Evolutionary conservation across 768 basidiomycete genomes (phyloP).

Genomic region (Trametes coccinea): DNA sequence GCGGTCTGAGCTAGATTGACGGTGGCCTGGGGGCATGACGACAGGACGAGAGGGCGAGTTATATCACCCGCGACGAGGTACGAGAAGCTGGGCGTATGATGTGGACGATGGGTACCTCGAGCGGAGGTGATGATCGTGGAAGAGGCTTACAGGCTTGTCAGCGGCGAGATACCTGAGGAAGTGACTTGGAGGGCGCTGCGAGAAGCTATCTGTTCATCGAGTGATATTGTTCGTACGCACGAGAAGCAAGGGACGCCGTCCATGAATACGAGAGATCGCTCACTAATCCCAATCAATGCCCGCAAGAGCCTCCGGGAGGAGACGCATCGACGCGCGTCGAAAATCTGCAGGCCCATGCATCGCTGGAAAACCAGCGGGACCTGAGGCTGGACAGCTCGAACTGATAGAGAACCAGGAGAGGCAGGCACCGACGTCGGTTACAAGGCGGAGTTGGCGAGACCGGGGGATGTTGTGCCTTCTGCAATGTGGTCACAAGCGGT

Average conservation of each 20-base stretch:
- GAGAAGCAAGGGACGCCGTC: too few species aligned
- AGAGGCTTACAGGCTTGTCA: too few species aligned
- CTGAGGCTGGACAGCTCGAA: neutral
- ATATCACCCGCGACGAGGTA: slow-evolving; percentile 5
- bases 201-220: too few species aligned
- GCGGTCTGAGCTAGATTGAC: neutral
- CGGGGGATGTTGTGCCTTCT: neutral
- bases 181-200: too few species aligned
- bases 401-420: neutral
- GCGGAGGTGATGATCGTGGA: neutral
- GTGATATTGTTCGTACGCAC: too few species aligned
- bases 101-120: neutral
- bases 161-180: too few species aligned
- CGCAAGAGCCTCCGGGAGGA: slow-evolving; percentile 1
- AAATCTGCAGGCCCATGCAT: neutral
- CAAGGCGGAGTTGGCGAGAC: neutral
- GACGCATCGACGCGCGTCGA: neutral
- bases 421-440: slow-evolving; percentile 9
- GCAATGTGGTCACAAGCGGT: neutral
- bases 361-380: neutral
- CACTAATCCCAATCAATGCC: neutral
- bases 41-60: neutral
- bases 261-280: too few species aligned
- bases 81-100: slow-evolving; percentile 1
- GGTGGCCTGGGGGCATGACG: neutral